Evolutionary conservation across 176 grass and related monocot genomes (phyloP).

Genomic region (Alopecurus myosuroides): DNA sequence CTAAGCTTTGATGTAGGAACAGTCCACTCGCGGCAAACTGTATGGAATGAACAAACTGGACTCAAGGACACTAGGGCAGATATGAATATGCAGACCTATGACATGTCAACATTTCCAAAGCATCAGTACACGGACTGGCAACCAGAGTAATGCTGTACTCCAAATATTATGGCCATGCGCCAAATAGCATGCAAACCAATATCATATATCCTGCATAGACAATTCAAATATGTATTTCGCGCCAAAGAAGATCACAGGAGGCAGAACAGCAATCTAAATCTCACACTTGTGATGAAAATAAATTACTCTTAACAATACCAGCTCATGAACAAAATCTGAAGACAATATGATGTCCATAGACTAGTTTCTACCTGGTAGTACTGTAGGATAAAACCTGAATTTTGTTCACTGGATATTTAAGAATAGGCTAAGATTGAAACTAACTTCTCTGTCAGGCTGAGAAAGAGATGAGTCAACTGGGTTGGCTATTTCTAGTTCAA

Average conservation of each 20-base stretch:
- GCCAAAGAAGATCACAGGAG: no score
- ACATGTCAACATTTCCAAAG: background rate
- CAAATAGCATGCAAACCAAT: background rate
- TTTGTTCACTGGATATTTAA: no score
- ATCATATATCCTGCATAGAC: background rate
- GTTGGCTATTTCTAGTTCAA: no score
- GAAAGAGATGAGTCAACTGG: background rate
- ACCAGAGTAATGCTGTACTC: background rate
- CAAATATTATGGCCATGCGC: background rate
- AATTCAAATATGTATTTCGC: background rate
- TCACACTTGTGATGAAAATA: background rate
- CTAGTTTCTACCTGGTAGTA: no score
- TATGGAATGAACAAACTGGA: no score
- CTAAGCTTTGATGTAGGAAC: no score
- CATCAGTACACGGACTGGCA: background rate
- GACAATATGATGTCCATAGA: background rate
- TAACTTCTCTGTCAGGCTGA: background rate
- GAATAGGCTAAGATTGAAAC: no score
- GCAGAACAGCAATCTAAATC: background rate
- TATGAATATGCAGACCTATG: background rate
- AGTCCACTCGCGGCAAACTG: background rate
- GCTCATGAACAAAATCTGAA: background rate
- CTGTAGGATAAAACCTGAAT: no score
- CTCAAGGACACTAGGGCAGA: no score
- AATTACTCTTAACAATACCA: background rate